Evolutionary conservation across 2,329 filamentous ascomycete genomes (phyloP).

Genomic region (Colletotrichum simmondsii): DNA sequence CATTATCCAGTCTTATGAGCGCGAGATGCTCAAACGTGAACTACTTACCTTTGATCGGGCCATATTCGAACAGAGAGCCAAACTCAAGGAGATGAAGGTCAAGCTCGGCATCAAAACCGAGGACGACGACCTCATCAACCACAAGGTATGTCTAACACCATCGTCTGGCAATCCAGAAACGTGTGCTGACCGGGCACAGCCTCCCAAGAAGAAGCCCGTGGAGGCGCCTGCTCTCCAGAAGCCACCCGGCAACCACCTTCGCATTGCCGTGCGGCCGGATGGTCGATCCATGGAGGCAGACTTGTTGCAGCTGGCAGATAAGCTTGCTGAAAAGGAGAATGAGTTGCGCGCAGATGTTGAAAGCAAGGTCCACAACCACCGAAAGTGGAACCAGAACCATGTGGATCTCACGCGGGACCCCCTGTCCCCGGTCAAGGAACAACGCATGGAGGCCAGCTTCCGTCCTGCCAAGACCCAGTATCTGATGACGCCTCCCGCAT

Average conservation of each 20-base stretch:
- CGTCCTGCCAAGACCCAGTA: constrained; percentile 79
- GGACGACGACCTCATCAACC: constrained; percentile 94
- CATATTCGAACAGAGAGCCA: constrained; percentile 84
- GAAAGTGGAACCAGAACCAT: constrained; percentile 90
- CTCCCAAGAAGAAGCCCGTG: constrained; percentile 76
- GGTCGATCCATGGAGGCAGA: constrained; percentile 81
- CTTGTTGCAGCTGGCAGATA: constrained; percentile 79
- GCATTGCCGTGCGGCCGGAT: constrained; percentile 76
- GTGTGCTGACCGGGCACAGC: constrained; percentile 56
- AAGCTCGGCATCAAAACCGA: constrained; percentile 90
- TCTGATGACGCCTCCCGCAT: constrained; percentile 72
- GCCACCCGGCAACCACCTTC: constrained; percentile 72
- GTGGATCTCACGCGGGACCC: constrained; percentile 89
- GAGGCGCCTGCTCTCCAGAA: constrained; percentile 72
- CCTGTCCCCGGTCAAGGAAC: constrained; percentile 80
- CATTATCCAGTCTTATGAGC: constrained; percentile 79
- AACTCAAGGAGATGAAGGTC: constrained; percentile 88
- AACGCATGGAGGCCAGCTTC: constrained; percentile 71
- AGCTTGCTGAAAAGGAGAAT: constrained; percentile 83
- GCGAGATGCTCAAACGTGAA: constrained; percentile 84
- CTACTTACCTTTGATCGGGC: constrained; percentile 78
- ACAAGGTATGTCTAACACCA: constrained; percentile 73
- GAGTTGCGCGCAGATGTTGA: constrained; percentile 86
- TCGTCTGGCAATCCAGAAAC: constrained; percentile 36
- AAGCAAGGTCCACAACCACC: constrained; percentile 86